Evolutionary conservation across 2,329 filamentous ascomycete species (phyloP), one percentile per base, ranked within the genome.

Genomic region (Didymosphaeria variabile): DNA sequence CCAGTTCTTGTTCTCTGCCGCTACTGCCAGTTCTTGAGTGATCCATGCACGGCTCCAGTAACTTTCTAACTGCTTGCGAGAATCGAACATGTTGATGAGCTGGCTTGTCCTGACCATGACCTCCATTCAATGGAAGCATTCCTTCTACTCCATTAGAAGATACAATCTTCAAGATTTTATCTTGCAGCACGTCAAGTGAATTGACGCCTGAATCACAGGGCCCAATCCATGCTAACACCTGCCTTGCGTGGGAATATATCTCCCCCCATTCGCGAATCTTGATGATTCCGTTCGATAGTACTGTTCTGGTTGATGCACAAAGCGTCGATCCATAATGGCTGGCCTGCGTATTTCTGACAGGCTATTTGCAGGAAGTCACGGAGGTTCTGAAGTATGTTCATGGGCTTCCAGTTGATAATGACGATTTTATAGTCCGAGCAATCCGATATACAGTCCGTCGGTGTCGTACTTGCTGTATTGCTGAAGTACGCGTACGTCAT

Each of bases 31-130:
- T 21, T 50, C 47, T 34, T 50, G 29, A 13, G 47, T 34, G 17
- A 50, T 50, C 47, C 31, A 50, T 5, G 47, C 47, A 34, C 47
- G 47, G 47, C 15, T 50, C 17, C 47, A 34, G 29, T 50, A 47
- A 12, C 1, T 29, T 17, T 31, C 12, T 6, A 23, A 23, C 45
- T 29, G 45, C 45, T 31, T 47, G 4, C 9, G 15, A 31, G 15
- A 47, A 23, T 15, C n/a, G 42, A 45, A 10, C 10, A 21, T 21
- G 42, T 12, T 13, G 36, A 15, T 15, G 5, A 6, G 36, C 5
- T 17, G 17, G 15, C 9, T 17, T 17, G 2, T 15, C 17, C 10
- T 5, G 13, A 40, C 12, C 2, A 40, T 40, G 36, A 17, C 2
- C 15, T 17, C 26, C 26, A 29, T 40, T 13, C 13, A 15, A 40